Base-by-base conservation (phyloP, 2,329 filamentous ascomycete species). In the Botrytis pseudocinerea region DNA sequence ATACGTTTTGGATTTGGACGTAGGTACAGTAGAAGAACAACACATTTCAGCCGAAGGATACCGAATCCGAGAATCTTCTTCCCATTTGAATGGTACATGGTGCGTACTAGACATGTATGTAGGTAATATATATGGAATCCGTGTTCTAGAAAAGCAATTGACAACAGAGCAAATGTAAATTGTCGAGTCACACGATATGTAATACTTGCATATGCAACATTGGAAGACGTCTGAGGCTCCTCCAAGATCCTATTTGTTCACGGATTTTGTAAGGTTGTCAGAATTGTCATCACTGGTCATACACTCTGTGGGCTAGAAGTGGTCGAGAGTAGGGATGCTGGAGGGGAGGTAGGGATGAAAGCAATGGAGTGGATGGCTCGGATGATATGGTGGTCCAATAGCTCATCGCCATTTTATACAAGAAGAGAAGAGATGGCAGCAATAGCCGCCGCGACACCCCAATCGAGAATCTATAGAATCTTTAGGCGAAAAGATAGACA, bases 111-210 rank as follows among this genome's bases (percentile, higher is more conserved):
- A 38, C 14, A 64, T 64, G 40, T 44, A 40, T 32, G 61, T 44
- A 44, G 12, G 16, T 40, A 44, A 18, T 32, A 20, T 44, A 22
- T 44, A 28, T 63, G 35, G 22, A 8, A 42, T 35, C n/a, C 18
- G 40, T 46, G 32, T 48, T 64, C 48, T 51, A n/a, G 25, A 42
- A 46, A 48, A 48, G 32, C n/a, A 38, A 65, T 38, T 66, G 64
- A 51, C 64, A 66, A 54, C 64, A 66, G 64, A 66, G 44, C 64
- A 66, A 54, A 40, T 51, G 8, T 46, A 46, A 64, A 44, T 64
- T 46, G 61, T 46, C 20, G 61, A 32, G 61, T 64, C 61, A 46
- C 61, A 64, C 60, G 60, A 42, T 42, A 62, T 62, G 35, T 28
- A 28, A 42, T 42, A 48, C 62, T 48, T 65, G 42, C 63, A 66